Conservation (phyloP, 2,329 filamentous ascomycete species). For the Trichoderma guizhouense region DNA sequence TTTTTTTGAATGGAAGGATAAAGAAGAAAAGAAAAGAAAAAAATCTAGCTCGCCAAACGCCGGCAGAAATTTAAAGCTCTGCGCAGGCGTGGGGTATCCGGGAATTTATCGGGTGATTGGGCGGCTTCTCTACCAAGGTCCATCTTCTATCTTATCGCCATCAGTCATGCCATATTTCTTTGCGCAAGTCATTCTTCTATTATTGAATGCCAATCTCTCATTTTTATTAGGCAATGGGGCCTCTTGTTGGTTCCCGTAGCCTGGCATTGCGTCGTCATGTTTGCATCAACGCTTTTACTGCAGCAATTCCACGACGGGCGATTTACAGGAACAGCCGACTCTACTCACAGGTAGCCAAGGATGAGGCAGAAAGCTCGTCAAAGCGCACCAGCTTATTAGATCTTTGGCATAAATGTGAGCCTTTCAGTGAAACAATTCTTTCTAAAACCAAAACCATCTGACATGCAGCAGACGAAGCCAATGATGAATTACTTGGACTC, state of each 20-base stretch:
- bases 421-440: background rate
- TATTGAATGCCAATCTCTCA: background rate
- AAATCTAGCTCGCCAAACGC: constrained; percentile 8
- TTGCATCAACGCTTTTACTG: background rate
- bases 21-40: constrained; percentile 56
- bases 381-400: constrained; percentile 27
- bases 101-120: constrained; percentile 29
- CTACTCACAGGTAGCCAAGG: background rate
- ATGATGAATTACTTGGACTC: constrained; percentile 23
- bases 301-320: constrained; percentile 19
- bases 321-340: constrained; percentile 12
- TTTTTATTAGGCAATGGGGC: constrained; percentile 24
- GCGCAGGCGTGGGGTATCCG: constrained; percentile 25
- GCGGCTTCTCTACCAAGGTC: background rate
- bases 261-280: constrained; percentile 22
- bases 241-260: constrained; percentile 26
- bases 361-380: constrained; percentile 9
- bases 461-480: constrained; percentile 27
- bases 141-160: constrained; percentile 18
- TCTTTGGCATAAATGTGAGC: constrained; percentile 34
- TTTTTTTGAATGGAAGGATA: constrained; percentile 99
- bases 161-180: constrained; percentile 10
- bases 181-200: background rate
- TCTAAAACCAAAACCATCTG: background rate
- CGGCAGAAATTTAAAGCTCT: constrained; percentile 37